Base-by-base conservation (phyloP, 2,329 filamentous ascomycete genomes). In the Pseudogymnoascus sp. region DNA sequence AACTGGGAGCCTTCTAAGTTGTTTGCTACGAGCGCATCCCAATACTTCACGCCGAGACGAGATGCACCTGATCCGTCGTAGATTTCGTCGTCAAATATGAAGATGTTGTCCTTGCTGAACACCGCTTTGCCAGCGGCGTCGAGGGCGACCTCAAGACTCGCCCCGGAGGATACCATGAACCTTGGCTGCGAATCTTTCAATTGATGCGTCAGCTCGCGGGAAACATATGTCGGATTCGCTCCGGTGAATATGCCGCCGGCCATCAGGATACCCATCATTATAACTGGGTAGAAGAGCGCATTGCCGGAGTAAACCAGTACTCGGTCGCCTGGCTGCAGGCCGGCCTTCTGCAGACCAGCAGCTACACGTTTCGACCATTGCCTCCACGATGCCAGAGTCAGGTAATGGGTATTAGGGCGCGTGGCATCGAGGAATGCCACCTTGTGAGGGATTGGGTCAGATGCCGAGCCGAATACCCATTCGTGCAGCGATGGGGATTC, bases 241-340 rank as follows among this genome's bases (percentile, higher is more conserved):
- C 89, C 90, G 0, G 86, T 89, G 75, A 93, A 93, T 61, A 93
- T 77, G 1, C 88, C 89, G 3, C 89, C 89, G 0, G 90, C 88
- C 84, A 91, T 91, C 60, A 91, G 78, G 19, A 89, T 79, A 14
- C 90, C 90, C 73, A 91, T 79, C 61, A 92, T 83, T 1, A 90
- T 77, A 0, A 83, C 78, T 0, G 90, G 87, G 70, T 87, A 90
- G 76, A 88, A 90, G 12, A 93, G 73, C 67, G 82, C 86, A 74
- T 92, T 93, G 21, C 85, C 83, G 0, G 87, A 87, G 74, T 88
- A 92, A 19, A 93, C 75, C 55, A 93, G 76, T 4, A 93, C 83
- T 2, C 89, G 83, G 67, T 92, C 89, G 10, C 89, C 87, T 0
- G 78, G 76, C 65, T 84, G 75, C 16, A 93, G 75, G 0, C 90